Conservation (phyloP, 352 stramenopile genomes). For the Aphanomyces astaci region DNA sequence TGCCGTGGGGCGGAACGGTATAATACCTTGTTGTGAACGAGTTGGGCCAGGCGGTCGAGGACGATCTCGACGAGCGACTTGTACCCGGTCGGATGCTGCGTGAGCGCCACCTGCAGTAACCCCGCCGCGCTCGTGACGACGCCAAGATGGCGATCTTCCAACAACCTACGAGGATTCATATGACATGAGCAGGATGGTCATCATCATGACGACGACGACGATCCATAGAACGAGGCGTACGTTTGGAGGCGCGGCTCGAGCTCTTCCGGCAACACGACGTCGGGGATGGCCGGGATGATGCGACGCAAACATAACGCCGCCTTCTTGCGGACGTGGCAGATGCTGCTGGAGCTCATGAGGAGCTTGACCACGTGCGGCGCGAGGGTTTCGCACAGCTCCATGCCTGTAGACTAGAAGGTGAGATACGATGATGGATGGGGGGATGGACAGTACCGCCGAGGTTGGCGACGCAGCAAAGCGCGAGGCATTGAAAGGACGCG, state of each 20-base stretch:
- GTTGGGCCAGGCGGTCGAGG: constrained; percentile 84
- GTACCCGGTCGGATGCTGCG: constrained; percentile 85
- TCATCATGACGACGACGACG: not conserved
- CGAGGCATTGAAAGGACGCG: constrained; percentile 87
- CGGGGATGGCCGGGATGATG: constrained; percentile 88
- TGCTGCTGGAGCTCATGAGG: constrained; percentile 87
- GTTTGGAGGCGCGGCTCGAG: constrained; percentile 52
- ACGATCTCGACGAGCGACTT: constrained; percentile 89
- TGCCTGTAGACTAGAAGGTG: constrained; percentile 26
- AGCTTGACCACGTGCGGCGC: constrained; percentile 90
- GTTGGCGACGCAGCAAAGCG: constrained; percentile 94
- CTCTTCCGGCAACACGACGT: constrained; percentile 82
- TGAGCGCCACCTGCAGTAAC: constrained; percentile 86
- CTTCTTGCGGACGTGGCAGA: constrained; percentile 95
- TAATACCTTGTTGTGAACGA: constrained; percentile 91
- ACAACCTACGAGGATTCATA: constrained; percentile 55
- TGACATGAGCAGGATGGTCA: no score
- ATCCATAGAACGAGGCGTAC: not conserved
- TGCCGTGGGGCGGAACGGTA: not conserved
- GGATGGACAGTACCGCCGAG: constrained; percentile 51
- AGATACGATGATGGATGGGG: not conserved
- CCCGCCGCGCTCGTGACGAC: constrained; percentile 90
- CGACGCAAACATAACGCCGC: constrained; percentile 91
- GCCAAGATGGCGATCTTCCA: constrained; percentile 90
- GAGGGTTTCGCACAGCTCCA: constrained; percentile 92